Conservation (phyloP, 345 rosid genomes). For the Brassica rapa region DNA sequence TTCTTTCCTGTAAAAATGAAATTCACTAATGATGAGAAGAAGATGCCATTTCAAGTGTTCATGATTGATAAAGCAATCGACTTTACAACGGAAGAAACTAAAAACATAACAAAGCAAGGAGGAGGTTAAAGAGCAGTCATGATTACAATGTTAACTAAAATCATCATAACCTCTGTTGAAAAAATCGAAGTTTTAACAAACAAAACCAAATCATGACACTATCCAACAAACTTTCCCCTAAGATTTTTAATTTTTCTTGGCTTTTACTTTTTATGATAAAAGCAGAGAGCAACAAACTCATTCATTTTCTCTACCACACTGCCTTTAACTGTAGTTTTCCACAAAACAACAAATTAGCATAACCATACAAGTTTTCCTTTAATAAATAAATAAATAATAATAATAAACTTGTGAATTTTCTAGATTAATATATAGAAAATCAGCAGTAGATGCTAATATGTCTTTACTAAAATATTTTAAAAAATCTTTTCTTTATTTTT, state of each 20-base stretch:
- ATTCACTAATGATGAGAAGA: constrained; percentile 13
- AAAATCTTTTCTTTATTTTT: background rate
- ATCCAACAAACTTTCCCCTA: constrained; percentile 42
- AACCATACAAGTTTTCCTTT: background rate
- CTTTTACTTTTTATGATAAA: constrained; percentile 39
- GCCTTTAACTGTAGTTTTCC: constrained; percentile 37
- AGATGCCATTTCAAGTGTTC: constrained; percentile 20
- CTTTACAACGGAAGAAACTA: constrained; percentile 37
- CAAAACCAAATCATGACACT: constrained; percentile 50
- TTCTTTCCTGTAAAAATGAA: constrained; percentile 55
- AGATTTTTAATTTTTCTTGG: constrained; percentile 8
- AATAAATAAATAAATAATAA: background rate
- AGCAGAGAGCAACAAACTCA: constrained; percentile 38
- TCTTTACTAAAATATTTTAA: constrained; percentile 9
- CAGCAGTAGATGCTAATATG: background rate
- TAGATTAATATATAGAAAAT: background rate
- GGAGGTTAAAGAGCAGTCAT: constrained; percentile 22
- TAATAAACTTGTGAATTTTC: background rate
- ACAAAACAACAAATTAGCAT: background rate
- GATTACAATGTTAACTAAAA: constrained; percentile 41
- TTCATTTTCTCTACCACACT: constrained; percentile 34
- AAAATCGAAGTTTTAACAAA: constrained; percentile 33
- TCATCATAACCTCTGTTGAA: constrained; percentile 41
- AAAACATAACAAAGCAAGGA: constrained; percentile 5
- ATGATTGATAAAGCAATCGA: constrained; percentile 24